phyloP scores from a whole-genome alignment of 73 alveolate species.

The Breviolum minutum region DNA sequence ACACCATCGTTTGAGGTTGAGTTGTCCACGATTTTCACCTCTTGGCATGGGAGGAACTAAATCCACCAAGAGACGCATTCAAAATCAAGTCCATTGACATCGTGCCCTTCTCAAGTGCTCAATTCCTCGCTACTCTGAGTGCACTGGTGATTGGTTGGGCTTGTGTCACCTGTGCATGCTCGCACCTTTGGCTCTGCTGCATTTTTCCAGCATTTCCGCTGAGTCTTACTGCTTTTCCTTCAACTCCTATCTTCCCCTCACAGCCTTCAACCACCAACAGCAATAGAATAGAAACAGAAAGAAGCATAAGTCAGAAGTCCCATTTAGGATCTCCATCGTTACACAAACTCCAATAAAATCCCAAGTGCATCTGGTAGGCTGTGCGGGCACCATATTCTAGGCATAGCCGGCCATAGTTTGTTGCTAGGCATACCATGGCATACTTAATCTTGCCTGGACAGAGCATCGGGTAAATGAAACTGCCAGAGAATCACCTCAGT shows the following conservation, averaged over 20 bases:
- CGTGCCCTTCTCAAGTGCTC: neutral
- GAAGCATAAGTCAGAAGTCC: too few species aligned
- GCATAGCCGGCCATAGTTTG: neutral
- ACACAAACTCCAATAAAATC: too few species aligned
- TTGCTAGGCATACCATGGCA: neutral
- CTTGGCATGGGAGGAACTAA: neutral
- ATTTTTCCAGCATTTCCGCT: neutral
- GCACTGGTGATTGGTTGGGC: neutral
- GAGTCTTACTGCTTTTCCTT: slow-evolving; percentile 18
- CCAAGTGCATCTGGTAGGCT: neutral
- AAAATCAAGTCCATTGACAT: neutral
- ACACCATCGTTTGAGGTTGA: slow-evolving; percentile 18
- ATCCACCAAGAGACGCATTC: neutral
- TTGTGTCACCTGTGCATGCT: neutral
- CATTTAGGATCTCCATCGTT: too few species aligned
- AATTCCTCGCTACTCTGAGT: neutral
- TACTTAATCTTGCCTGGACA: too few species aligned
- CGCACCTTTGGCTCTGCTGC: neutral
- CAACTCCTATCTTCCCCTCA: neutral
- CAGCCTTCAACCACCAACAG: neutral
- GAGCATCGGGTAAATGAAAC: too few species aligned
- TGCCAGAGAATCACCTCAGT: neutral
- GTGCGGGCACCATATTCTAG: neutral
- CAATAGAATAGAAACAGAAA: neutral
- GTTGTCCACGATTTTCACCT: slow-evolving; percentile 61